Percentiles rank a stretch among this genome's conserved stretches.
phyloP scores from a whole-genome alignment of 2,329 filamentous ascomycete species.

The Cadophora malorum region DNA sequence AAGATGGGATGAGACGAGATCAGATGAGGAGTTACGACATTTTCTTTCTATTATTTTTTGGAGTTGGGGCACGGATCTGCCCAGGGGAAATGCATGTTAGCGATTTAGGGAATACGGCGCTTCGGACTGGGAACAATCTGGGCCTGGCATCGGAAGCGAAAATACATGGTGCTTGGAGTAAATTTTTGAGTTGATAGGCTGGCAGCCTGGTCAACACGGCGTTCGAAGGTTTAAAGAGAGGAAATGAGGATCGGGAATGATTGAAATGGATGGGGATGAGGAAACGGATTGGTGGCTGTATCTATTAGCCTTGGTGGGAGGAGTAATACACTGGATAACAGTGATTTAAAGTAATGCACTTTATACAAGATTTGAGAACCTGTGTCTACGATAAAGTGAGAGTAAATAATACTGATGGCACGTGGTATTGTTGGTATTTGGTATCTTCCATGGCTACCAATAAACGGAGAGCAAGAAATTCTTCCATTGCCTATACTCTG shows the following conservation, averaged over 20 bases:
- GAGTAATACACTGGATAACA: background rate
- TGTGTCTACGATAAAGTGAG: background rate
- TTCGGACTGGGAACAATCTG: background rate
- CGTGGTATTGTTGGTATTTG: background rate
- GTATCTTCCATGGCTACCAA: too few species aligned
- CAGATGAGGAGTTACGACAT: background rate
- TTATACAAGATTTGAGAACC: background rate
- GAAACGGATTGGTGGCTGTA: background rate
- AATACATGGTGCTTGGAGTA: constrained; percentile 9
- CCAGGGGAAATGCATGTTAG: constrained; percentile 4
- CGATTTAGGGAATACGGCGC: background rate
- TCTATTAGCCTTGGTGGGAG: background rate
- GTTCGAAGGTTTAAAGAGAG: background rate
- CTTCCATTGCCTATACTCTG: background rate
- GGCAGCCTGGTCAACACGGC: background rate
- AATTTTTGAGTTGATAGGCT: background rate
- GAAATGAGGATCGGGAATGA: background rate
- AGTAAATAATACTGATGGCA: background rate
- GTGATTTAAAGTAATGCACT: background rate
- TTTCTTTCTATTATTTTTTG: background rate
- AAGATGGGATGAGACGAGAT: constrained; percentile 11
- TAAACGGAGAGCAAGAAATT: too few species aligned
- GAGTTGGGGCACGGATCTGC: background rate
- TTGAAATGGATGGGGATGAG: background rate
- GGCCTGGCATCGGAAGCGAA: background rate